A percentile compares a stretch with the other conserved stretches of the same genome.
These are phyloP conservation scores for Hypholoma fasciculare DNA, from an alignment of 768 basidiomycete genomes.

Conservation along the genomic window DNA sequence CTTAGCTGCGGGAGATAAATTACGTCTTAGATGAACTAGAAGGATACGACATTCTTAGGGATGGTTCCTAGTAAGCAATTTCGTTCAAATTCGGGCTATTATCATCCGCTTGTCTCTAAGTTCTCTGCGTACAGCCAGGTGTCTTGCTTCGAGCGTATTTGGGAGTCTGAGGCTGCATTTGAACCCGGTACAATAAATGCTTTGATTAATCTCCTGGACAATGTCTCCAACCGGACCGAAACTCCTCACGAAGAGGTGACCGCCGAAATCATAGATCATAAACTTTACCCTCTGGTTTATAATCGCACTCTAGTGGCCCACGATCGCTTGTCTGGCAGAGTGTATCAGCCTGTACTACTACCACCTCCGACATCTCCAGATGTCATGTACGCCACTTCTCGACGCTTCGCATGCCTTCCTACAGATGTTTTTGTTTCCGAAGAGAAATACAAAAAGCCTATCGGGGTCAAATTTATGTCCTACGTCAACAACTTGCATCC, in stretches of 20 bases:
- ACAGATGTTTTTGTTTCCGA: slow-evolving; percentile 38
- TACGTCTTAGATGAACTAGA: slow-evolving; percentile 51
- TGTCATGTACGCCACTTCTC: slow-evolving; percentile 38
- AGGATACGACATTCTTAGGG: slow-evolving; percentile 43
- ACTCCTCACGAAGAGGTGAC: slow-evolving; percentile 17
- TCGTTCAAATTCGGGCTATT: neutral
- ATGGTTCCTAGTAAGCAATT: slow-evolving; percentile 37
- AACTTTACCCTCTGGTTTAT: slow-evolving; percentile 39
- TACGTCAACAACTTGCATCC: slow-evolving; percentile 59
- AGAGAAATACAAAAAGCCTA: slow-evolving; percentile 16
- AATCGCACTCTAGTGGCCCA: slow-evolving; percentile 36
- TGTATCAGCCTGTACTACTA: slow-evolving; percentile 25
- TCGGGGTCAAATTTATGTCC: slow-evolving; percentile 32
- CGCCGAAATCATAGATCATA: slow-evolving; percentile 39
- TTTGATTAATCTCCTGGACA: slow-evolving; percentile 24
- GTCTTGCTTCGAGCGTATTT: slow-evolving; percentile 58
- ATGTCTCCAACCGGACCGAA: slow-evolving; percentile 15
- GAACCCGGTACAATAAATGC: slow-evolving; percentile 4
- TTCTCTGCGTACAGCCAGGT: slow-evolving; percentile 36
- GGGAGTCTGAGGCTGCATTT: slow-evolving; percentile 39
- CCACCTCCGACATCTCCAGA: slow-evolving; percentile 29
- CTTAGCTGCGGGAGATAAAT: slow-evolving; percentile 30
- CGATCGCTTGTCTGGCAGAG: slow-evolving; percentile 15
- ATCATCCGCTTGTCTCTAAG: neutral
- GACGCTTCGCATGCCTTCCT: slow-evolving; percentile 42